Percentiles rank a stretch among this genome's conserved stretches.
Conservation (phyloP, 129 eudicot species). For the Flaveria brownii region DNA sequence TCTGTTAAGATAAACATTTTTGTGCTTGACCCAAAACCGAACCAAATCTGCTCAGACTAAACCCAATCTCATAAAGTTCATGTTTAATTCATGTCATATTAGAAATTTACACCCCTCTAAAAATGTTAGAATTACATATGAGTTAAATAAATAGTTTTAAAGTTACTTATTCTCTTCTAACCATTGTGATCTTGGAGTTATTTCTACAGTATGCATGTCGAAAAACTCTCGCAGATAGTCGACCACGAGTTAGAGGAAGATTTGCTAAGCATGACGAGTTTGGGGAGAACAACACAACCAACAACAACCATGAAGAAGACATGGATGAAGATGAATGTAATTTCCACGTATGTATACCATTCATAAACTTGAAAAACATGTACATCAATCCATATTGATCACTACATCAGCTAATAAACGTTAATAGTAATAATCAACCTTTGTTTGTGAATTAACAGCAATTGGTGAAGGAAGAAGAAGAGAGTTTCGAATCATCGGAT, state of each 20-base stretch:
- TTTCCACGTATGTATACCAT: constrained; percentile 28
- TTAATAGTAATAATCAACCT: background rate
- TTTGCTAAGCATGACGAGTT: constrained; percentile 72
- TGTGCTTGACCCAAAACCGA: background rate
- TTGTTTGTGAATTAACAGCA: constrained; percentile 32
- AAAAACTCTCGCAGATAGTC: constrained; percentile 81
- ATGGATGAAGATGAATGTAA: constrained; percentile 58
- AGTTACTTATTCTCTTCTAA: background rate
- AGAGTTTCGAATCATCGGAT: constrained; percentile 58
- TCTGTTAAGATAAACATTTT: background rate
- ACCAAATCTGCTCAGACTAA: background rate
- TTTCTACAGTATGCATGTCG: constrained; percentile 75
- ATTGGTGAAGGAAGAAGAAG: constrained; percentile 69
- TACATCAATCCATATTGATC: background rate
- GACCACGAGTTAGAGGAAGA: constrained; percentile 88
- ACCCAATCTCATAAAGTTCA: background rate
- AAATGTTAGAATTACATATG: background rate
- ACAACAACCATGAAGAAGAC: constrained; percentile 59
- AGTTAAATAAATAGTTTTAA: background rate
- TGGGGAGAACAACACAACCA: constrained; percentile 47
- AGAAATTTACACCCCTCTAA: background rate
- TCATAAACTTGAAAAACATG: background rate
- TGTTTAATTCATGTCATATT: background rate
- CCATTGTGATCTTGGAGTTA: background rate
- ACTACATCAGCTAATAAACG: constrained; percentile 36